Evolutionary conservation across 2,329 filamentous ascomycete species (phyloP).

Genomic region (Ciborinia camelliae): DNA sequence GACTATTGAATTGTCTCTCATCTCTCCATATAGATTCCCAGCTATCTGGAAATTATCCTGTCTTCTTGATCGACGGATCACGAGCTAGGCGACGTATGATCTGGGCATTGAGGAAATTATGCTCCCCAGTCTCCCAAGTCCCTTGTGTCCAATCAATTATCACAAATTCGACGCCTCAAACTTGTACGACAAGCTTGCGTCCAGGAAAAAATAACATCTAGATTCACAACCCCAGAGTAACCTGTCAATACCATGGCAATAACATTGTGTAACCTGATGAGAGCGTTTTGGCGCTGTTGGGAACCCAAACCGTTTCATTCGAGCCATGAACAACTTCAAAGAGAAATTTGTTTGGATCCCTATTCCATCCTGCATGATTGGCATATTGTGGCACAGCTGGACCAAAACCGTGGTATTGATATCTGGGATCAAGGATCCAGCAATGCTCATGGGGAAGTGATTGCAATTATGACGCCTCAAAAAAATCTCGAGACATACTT

Average conservation of each 20-base stretch:
- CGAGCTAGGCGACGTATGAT: background rate
- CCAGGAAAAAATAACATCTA: background rate
- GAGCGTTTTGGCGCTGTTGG: background rate
- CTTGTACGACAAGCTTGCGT: background rate
- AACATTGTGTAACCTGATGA: background rate
- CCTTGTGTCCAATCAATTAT: background rate
- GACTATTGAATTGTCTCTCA: background rate
- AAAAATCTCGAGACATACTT: background rate
- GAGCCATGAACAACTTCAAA: background rate
- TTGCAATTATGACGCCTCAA: background rate
- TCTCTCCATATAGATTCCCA: background rate
- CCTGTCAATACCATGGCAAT: background rate
- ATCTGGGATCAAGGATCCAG: slow-evolving; percentile 9
- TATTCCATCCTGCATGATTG: slow-evolving; percentile 7
- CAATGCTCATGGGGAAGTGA: background rate
- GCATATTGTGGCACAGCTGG: background rate
- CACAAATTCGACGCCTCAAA: background rate
- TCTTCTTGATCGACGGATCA: background rate
- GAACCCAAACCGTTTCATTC: slow-evolving; percentile 2
- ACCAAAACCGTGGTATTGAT: background rate
- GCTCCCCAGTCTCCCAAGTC: background rate
- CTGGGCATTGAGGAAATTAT: background rate
- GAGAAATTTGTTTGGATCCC: background rate
- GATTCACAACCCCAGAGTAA: background rate
- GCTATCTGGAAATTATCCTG: slow-evolving; percentile 7